phyloP scores from a whole-genome alignment of 495 filamentous ascomycete genomes.

The Platismatia glauca region DNA sequence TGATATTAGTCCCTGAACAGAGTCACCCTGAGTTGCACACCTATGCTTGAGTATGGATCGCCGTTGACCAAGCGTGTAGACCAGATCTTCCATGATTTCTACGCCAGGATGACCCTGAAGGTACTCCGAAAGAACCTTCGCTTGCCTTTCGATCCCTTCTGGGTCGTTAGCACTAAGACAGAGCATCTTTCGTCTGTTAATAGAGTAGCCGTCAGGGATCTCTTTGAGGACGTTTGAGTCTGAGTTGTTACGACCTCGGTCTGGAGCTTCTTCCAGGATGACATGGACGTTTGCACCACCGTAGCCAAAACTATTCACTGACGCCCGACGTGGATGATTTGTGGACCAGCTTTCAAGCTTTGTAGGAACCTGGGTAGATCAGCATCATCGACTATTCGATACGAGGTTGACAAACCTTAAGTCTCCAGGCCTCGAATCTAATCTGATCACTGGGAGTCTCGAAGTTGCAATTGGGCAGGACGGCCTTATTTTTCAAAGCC shows the following conservation, averaged over 20 bases:
- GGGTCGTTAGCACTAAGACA: conserved; percentile 9
- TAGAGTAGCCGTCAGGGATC: background rate
- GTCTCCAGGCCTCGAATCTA: conserved; percentile 14
- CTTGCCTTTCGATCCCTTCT: background rate
- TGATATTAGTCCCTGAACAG: background rate
- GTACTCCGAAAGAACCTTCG: background rate
- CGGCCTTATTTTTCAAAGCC: conserved; percentile 37
- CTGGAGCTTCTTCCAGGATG: conserved; percentile 20
- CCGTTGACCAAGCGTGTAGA: conserved; percentile 34
- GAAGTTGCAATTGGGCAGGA: conserved; percentile 45
- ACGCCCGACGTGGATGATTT: conserved; percentile 19
- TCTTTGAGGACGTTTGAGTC: background rate
- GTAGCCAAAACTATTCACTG: conserved; percentile 42
- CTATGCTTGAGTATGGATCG: conserved; percentile 19
- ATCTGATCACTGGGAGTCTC: conserved; percentile 33
- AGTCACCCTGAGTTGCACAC: background rate
- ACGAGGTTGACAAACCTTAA: background rate
- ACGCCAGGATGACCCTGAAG: background rate
- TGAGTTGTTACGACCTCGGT: background rate
- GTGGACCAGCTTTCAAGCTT: background rate
- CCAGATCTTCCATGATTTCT: conserved; percentile 28
- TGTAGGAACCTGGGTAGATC: background rate
- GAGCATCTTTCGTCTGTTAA: background rate
- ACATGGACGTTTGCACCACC: conserved; percentile 44
- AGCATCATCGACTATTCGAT: background rate